Base-by-base conservation (phyloP, 177 flowering plant genomes). In the Vitis hybrid region DNA sequence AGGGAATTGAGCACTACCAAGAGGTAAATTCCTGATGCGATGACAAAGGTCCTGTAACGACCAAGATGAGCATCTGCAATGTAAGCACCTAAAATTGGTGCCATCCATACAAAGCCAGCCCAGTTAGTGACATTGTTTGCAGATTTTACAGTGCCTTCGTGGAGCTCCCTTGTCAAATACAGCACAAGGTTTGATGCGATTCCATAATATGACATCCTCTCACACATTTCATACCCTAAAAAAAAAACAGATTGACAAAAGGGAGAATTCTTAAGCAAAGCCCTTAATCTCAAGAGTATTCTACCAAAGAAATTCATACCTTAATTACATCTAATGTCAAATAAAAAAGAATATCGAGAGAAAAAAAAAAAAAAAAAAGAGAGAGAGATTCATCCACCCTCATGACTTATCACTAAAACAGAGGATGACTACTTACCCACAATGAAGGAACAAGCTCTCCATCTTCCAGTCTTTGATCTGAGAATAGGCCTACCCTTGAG, bases 51-150 rank as follows among this genome's bases (percentile, higher is more conserved):
- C 90, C 88, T 79, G 69, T 77, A 89, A 11, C 89, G 77, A 56
- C 94, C 94, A 3, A 88, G 86, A 65, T 74, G 57, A 9, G 94
- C 77, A 62, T 89, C 94, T 1, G 94, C 91, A 2, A 86, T 79
- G 51, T 88, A 89, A 17, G 91, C 91, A 0, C 94, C 94, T 1
- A 88, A 32, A 17, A 88, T 75, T 3, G 94, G 94, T 13, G 85
- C 79, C 75, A 89, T 69, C 89, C 87, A 88, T 1, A 84, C 82
- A 4, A 90, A 81, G 1, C 91, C 94, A 67, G 59, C 72, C 91
- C 91, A 89, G 71, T 86, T 86, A 64, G 88, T 85, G 50, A 82
- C 90, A 67, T 78, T 79, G 71, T 79, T 85, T 26, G 85, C 63
- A 8, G 90, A 79, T 56, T 74, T 23, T 0, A 88, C 94, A 5